Evolutionary conservation across 1,284 basidiomycete genomes (phyloP).

Genomic region (Melampsora allii-populina): DNA sequence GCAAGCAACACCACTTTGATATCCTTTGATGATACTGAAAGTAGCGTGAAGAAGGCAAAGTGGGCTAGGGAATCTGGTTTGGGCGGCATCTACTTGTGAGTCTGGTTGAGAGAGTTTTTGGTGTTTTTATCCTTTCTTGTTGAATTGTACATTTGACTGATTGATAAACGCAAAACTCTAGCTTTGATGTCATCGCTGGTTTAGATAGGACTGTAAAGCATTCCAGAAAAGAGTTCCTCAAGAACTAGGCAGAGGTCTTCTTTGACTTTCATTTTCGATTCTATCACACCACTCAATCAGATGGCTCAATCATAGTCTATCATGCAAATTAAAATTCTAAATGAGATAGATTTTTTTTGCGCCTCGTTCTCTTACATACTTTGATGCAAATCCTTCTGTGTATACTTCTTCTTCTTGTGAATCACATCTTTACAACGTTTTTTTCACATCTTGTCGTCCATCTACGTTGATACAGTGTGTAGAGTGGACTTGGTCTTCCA

Average conservation of each 20-base stretch:
- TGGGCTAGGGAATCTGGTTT: conserved; percentile 12
- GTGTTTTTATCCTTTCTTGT: background rate
- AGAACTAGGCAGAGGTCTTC: background rate
- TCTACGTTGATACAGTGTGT: no score
- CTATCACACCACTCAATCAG: no score
- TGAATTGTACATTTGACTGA: background rate
- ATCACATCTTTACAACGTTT: no score
- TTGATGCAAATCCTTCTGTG: no score
- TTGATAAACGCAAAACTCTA: background rate
- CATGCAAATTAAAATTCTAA: no score
- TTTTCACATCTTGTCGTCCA: no score
- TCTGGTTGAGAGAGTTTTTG: background rate
- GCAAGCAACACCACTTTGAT: conserved; percentile 28
- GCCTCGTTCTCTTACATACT: no score
- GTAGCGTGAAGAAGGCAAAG: conserved; percentile 18
- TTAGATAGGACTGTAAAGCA: background rate
- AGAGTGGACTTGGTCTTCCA: no score
- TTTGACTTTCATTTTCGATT: no score
- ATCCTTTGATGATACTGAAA: conserved; percentile 24
- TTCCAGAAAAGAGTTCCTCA: conserved; percentile 4
- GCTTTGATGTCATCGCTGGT: conserved; percentile 1
- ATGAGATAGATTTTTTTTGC: no score
- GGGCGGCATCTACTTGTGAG: conserved; percentile 37
- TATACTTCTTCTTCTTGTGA: no score
- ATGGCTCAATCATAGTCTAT: no score